Evolutionary conservation across 2,329 filamentous ascomycete species (phyloP).

Genomic region (Xylaria hypoxylon): DNA sequence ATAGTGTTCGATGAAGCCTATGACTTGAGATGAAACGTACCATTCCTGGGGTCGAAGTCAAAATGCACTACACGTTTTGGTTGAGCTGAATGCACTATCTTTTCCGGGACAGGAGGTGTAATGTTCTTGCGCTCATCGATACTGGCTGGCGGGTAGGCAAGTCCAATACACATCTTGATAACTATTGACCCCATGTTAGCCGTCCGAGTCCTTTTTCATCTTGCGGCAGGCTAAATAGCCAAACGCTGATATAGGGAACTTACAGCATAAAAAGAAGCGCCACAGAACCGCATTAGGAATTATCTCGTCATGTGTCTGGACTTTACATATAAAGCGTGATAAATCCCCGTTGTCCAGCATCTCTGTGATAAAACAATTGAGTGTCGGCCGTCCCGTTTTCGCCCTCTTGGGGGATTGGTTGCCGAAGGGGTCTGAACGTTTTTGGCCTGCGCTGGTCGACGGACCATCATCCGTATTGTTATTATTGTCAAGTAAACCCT

Average conservation of each 20-base stretch:
- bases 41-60: slow-evolving; percentile 40
- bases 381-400: not conserved
- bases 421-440: too few relatives aligned
- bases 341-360: slow-evolving; percentile 39
- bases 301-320: slow-evolving; percentile 5
- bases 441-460: too few relatives aligned
- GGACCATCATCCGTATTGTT: not conserved
- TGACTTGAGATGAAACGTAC: slow-evolving; percentile 17
- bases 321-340: slow-evolving; percentile 18
- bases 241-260: slow-evolving; percentile 1
- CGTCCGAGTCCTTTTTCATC: too few relatives aligned
- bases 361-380: slow-evolving; percentile 35
- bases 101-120: slow-evolving; percentile 32
- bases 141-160: slow-evolving; percentile 33
- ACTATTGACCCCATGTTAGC: slow-evolving; percentile 27
- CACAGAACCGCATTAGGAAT: slow-evolving; percentile 37
- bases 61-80: slow-evolving; percentile 39
- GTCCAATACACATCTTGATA: slow-evolving; percentile 38
- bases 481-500: slow-evolving; percentile 9
- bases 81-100: slow-evolving; percentile 4
- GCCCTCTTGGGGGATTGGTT: not conserved
- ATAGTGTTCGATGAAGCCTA: not conserved
- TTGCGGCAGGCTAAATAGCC: not conserved
- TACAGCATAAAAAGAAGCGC: slow-evolving; percentile 40
- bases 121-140: not conserved